Evolutionary conservation across 805 yeast genomes (phyloP).

Genomic region (Allodekkera sacchari): DNA sequence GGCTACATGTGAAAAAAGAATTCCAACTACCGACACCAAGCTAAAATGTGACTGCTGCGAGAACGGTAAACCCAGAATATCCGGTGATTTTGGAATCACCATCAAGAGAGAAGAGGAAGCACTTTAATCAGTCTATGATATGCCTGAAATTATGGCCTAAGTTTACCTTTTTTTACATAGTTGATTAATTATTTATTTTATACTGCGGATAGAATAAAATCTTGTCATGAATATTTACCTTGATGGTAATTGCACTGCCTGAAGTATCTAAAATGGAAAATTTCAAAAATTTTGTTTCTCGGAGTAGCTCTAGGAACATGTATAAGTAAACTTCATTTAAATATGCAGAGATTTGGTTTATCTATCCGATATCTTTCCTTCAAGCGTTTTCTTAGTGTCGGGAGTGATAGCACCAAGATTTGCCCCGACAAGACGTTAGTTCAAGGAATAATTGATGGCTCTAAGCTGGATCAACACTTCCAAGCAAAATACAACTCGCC

Average conservation of each 20-base stretch:
- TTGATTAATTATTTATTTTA: no score
- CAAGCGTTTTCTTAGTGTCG: no score
- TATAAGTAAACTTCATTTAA: background rate
- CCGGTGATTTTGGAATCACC: background rate
- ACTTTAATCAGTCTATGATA: no score
- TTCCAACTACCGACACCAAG: background rate
- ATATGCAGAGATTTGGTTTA: background rate
- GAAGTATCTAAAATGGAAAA: background rate
- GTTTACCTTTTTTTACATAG: no score
- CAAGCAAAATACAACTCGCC: background rate
- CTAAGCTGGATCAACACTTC: slow-evolving; percentile 1
- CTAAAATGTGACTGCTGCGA: slow-evolving; percentile 2
- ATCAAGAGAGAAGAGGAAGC: background rate
- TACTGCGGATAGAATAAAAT: no score
- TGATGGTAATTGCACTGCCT: no score
- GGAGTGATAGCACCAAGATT: no score
- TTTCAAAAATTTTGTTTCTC: background rate
- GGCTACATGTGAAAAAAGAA: slow-evolving; percentile 13
- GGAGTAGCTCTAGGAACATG: background rate
- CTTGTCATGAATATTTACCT: no score
- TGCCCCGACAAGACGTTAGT: no score
- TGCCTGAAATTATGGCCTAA: no score
- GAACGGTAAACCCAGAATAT: background rate
- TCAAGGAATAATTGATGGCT: no score
- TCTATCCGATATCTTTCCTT: no score